A percentile compares a stretch with the other conserved stretches of the same genome.
phyloP scores from a whole-genome alignment of 768 basidiomycete species.

The Dictyophora rubrovolvata region DNA sequence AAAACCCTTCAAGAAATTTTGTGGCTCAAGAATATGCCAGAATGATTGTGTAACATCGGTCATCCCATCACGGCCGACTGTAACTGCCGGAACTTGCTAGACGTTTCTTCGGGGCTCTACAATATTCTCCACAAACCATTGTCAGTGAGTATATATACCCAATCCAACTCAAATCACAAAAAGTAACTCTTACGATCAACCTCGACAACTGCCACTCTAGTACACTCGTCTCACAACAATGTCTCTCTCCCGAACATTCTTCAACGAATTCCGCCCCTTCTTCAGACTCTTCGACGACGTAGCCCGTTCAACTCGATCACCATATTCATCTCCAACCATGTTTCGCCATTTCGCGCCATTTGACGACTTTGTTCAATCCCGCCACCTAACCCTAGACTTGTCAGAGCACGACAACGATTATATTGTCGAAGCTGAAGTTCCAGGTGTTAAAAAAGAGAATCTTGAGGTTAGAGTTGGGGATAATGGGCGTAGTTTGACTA shows the following conservation, averaged over 20 bases:
- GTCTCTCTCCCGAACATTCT: slow-evolving; percentile 55
- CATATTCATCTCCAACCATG: not conserved
- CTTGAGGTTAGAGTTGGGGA: slow-evolving; percentile 62
- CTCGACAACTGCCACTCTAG: not conserved
- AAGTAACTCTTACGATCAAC: not conserved
- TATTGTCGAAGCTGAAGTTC: slow-evolving; percentile 66
- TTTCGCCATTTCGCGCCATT: slow-evolving; percentile 36
- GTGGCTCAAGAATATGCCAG: no score
- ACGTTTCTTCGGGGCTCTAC: not conserved
- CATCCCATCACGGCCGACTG: no score
- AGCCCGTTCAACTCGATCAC: slow-evolving; percentile 19
- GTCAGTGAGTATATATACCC: not conserved
- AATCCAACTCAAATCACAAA: not conserved
- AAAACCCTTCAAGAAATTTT: no score
- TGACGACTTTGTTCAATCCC: slow-evolving; percentile 21
- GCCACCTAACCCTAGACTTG: slow-evolving; percentile 53
- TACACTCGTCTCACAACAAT: slow-evolving; percentile 24
- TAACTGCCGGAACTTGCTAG: not conserved
- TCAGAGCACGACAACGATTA: slow-evolving; percentile 56
- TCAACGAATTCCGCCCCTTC: slow-evolving; percentile 64
- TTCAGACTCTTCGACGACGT: slow-evolving; percentile 66
- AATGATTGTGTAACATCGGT: no score
- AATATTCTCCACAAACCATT: not conserved
- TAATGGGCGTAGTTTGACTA: slow-evolving; percentile 58
- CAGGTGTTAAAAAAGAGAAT: slow-evolving; percentile 71